These are phyloP conservation scores for Termitomyces eurrhizus DNA, from an alignment of 768 basidiomycete species.

Conservation along the genomic window DNA sequence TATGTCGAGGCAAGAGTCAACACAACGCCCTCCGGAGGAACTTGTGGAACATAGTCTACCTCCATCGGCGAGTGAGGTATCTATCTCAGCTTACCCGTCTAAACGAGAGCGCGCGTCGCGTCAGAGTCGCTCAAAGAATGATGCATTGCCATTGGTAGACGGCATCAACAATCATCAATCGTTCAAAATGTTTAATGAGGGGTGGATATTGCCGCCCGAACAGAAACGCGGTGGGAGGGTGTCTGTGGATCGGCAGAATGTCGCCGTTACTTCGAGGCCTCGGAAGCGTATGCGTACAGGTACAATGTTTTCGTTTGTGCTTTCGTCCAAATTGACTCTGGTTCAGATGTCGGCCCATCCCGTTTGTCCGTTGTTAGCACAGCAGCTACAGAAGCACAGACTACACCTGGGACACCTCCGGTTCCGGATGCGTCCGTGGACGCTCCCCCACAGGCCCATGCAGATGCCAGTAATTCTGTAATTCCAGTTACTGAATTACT, in stretches of 20 bases:
- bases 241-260: constrained; percentile 36
- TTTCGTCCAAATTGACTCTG: constrained; percentile 2
- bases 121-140: constrained; percentile 16
- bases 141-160: constrained; percentile 57
- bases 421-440: constrained; percentile 18
- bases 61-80: constrained; percentile 42
- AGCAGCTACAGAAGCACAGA: constrained; percentile 42
- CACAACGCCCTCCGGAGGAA: not conserved
- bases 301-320: constrained; percentile 15
- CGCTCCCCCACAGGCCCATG: not conserved
- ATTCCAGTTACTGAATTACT: not conserved
- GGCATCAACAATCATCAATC: constrained; percentile 67
- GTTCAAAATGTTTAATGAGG: constrained; percentile 80
- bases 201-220: constrained; percentile 84
- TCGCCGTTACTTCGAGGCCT: constrained; percentile 40
- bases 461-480: not conserved
- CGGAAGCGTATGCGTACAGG: constrained; percentile 53
- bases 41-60: constrained; percentile 23
- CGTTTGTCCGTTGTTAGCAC: constrained; percentile 45
- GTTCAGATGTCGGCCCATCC: constrained; percentile 35
- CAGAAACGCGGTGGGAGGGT: constrained; percentile 60
- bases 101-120: constrained; percentile 24
- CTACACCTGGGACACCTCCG: constrained; percentile 22
- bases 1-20: not conserved
- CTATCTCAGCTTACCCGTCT: constrained; percentile 24